A percentile compares a stretch with the other conserved stretches of the same genome.
Evolutionary conservation across 2,329 filamentous ascomycete species (phyloP).

Genomic region (Sarocladiaceae sp.): DNA sequence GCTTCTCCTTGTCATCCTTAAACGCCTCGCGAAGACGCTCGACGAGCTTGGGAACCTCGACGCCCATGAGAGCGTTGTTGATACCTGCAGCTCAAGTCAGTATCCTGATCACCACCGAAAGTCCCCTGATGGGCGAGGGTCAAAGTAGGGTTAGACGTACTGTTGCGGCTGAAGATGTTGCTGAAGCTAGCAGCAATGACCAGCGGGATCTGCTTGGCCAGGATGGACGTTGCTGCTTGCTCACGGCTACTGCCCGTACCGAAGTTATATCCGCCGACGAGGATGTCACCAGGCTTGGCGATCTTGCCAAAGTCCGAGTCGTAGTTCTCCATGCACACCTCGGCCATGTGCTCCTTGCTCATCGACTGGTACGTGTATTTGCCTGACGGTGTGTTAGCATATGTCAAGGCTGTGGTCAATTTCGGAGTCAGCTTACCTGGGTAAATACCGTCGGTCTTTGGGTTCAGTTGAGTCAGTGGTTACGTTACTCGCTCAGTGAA

Average conservation of each 20-base stretch:
- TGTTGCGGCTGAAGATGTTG: conserved; percentile 74
- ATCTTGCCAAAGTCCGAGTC: conserved; percentile 62
- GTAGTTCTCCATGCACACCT: conserved; percentile 93
- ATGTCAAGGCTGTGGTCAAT: conserved; percentile 1
- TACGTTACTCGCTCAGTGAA: not conserved
- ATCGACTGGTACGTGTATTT: conserved; percentile 90
- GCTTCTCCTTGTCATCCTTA: conserved; percentile 35
- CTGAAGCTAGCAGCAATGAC: conserved; percentile 76
- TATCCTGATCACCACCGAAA: too few species aligned
- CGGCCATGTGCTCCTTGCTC: conserved; percentile 69
- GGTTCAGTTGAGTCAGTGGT: not conserved
- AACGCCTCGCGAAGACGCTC: conserved; percentile 59
- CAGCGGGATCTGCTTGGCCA: conserved; percentile 73
- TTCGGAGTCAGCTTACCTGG: conserved; percentile 51
- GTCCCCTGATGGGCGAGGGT: not conserved
- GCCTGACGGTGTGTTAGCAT: conserved; percentile 22
- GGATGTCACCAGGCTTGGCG: conserved; percentile 66
- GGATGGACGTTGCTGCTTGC: conserved; percentile 68
- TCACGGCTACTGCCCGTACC: conserved; percentile 77
- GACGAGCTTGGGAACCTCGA: conserved; percentile 64
- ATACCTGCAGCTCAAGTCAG: conserved; percentile 38
- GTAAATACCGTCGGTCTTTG: conserved; percentile 71
- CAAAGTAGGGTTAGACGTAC: not conserved
- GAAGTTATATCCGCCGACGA: conserved; percentile 85
- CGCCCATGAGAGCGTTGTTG: conserved; percentile 69